These are phyloP conservation scores for Diatrype stigma DNA, from an alignment of 2,329 filamentous ascomycete genomes.

Conservation along the genomic window DNA sequence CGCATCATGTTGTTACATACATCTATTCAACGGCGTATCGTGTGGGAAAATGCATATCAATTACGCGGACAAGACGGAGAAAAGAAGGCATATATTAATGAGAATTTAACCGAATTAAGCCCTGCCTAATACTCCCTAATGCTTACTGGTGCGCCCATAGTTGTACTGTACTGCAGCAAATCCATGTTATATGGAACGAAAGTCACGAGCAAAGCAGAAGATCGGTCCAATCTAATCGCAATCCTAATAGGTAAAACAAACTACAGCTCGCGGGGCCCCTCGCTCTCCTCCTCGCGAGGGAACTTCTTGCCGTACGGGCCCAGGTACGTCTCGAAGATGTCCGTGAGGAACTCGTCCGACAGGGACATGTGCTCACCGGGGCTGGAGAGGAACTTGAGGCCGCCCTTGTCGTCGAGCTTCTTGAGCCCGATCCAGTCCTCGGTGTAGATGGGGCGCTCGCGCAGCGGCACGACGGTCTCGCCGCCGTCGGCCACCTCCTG, in stretches of 20 bases:
- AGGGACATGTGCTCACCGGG: conserved; percentile 83
- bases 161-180: no score
- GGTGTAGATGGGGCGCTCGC: conserved; percentile 68
- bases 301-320: conserved; percentile 45
- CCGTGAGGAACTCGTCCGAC: conserved; percentile 58
- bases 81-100: neutral
- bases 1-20: conserved; percentile 6
- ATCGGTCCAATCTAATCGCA: neutral
- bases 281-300: conserved; percentile 15
- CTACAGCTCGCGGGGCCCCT: conserved; percentile 35
- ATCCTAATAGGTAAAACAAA: no score
- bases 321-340: conserved; percentile 64
- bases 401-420: conserved; percentile 72
- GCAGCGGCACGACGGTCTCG: conserved; percentile 63
- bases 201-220: no score
- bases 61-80: no score
- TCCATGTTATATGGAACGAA: no score
- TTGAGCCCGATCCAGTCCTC: conserved; percentile 93
- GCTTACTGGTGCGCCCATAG: neutral
- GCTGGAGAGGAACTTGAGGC: conserved; percentile 68
- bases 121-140: neutral
- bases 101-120: conserved; percentile 2
- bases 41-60: conserved; percentile 3
- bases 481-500: conserved; percentile 73
- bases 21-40: conserved; percentile 12